Evolutionary conservation across 352 stramenopile genomes (phyloP), one percentile per base, ranked within the genome.

Genomic region (Poterioochromonas sp.): DNA sequence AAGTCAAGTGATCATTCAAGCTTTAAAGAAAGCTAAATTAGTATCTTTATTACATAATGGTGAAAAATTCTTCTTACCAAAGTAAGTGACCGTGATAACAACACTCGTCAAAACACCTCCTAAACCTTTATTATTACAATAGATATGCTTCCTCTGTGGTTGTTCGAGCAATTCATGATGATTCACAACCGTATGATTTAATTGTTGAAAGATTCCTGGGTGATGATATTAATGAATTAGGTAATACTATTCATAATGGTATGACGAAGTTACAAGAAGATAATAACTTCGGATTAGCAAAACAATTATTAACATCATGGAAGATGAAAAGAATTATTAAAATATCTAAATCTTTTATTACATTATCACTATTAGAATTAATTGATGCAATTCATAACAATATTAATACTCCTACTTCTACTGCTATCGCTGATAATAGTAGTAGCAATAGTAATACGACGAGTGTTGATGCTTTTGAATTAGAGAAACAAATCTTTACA

Each of bases 1-100:
- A 32, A 68, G 58, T 68, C 12, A 12, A 32, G 29, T 68, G 11
- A 26, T 35, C 5, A 26, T 40, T 5, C 5, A 68, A 68, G 58
- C 58, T 8, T 32, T 68, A 39, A 68, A 68, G 58, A 68, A 68
- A 35, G 5, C 5, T 26, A 68, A 68, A 39, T 68, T 68, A 26
- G 26, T 35, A 15, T 68, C 58, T 11, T 35, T 68, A 12, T 29
- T 68, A 32, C 11, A 29, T 8, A 32, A 68, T 68, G 29, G 29
- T 5, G 8, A 12, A 18, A 5, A 5, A 12, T 68, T 68, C 8
- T 5, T 29, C 5, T 32, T 68, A 39, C 58, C 58, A 15, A 32
- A 39, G 5, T 40, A 58, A 26, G 47, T n/a, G n/a, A n/a, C n/a
- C n/a, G n/a, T n/a, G n/a, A n/a, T n/a, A n/a, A n/a, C n/a, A n/a